These are phyloP conservation scores for Macrophomina pseudophaseolina DNA, from an alignment of 2,329 filamentous ascomycete species.

Conservation along the genomic window DNA sequence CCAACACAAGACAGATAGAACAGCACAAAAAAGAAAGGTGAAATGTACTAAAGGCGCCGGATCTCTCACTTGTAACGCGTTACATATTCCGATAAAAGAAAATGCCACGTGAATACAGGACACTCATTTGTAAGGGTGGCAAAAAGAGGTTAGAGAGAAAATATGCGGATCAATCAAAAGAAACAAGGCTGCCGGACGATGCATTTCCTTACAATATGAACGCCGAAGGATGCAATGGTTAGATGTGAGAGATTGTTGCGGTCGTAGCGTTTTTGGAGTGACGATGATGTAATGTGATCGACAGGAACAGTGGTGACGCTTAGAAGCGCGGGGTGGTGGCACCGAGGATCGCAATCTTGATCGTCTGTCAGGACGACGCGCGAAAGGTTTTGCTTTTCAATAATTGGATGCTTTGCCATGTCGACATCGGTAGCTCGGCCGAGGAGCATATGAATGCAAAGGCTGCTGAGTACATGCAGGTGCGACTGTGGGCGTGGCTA, in stretches of 20 bases:
- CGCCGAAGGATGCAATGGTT: neutral
- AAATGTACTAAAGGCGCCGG: neutral
- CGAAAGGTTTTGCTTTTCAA: neutral
- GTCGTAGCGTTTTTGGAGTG: neutral
- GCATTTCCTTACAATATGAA: neutral
- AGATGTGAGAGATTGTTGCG: neutral
- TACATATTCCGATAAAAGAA: neutral
- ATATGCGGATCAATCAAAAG: neutral
- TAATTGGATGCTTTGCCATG: neutral
- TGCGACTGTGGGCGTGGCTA: neutral
- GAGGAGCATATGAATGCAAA: neutral
- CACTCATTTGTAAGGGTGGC: neutral
- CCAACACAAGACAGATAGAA: neutral
- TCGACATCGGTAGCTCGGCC: no score
- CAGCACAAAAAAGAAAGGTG: neutral
- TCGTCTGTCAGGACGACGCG: neutral
- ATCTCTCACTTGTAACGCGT: neutral
- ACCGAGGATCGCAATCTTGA: conserved; percentile 12
- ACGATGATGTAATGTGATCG: neutral
- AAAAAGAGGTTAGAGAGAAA: neutral
- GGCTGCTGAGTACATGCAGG: neutral
- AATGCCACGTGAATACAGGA: neutral
- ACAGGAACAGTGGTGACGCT: conserved; percentile 9
- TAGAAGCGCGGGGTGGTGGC: neutral
- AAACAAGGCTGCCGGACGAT: neutral